A percentile compares a stretch with the other conserved stretches of the same genome.
phyloP scores from a whole-genome alignment of 1,284 basidiomycete species.

The Marasmius tenuissimus region DNA sequence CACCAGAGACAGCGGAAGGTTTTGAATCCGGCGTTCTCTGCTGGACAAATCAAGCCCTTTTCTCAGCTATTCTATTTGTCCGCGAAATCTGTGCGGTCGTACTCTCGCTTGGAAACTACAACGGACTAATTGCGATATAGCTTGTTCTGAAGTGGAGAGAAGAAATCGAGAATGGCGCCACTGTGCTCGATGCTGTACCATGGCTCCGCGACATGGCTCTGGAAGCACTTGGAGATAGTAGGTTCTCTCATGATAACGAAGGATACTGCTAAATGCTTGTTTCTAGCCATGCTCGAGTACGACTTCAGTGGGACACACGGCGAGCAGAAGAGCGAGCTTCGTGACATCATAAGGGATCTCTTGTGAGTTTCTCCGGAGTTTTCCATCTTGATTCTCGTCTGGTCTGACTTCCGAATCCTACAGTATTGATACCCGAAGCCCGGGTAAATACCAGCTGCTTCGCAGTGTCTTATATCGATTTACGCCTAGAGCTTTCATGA shows the following conservation, averaged over 20 bases:
- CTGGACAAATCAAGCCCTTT: not conserved
- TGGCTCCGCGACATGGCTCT: not conserved
- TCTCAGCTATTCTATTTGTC: not conserved
- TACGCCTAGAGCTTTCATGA: not conserved
- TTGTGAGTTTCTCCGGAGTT: not conserved
- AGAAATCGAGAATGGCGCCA: not conserved
- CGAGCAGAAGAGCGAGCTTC: not conserved
- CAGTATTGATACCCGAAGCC: not conserved
- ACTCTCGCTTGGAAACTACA: not conserved
- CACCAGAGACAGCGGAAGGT: slow-evolving; percentile 1
- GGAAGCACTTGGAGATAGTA: not conserved
- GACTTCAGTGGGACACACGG: not conserved
- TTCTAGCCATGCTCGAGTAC: not conserved
- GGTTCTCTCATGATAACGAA: not conserved
- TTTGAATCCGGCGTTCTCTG: not conserved
- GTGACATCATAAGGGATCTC: not conserved
- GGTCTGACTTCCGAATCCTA: not conserved
- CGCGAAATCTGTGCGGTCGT: not conserved
- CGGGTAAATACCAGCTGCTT: not conserved
- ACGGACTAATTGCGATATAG: not conserved
- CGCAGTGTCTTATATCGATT: not conserved
- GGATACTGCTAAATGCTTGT: not conserved
- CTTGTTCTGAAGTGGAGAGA: not conserved
- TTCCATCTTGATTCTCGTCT: not conserved
- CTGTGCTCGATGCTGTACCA: not conserved